Conservation (phyloP, 2,329 filamentous ascomycete genomes). For the Aspergillus cejpii region DNA sequence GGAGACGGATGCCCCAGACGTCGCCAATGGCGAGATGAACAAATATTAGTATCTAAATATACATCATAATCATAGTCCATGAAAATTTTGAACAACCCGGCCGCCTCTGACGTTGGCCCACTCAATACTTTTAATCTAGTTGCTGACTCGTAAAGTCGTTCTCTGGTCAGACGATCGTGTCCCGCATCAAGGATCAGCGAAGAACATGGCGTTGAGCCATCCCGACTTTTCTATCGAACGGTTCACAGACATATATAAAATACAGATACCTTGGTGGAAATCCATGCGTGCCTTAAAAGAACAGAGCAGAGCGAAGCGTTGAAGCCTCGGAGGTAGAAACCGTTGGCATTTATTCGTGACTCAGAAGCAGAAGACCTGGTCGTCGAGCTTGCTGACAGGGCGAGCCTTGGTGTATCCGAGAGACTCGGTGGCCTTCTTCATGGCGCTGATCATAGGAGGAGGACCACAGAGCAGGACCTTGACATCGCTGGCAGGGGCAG, state of each 20-base stretch:
- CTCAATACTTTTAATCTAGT: conserved; percentile 1
- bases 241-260: background rate
- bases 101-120: background rate
- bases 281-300: background rate
- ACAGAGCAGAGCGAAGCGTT: background rate
- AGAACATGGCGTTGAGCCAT: background rate
- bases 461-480: conserved; percentile 94
- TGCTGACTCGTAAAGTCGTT: conserved; percentile 1
- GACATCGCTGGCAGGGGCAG: conserved; percentile 74
- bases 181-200: background rate
- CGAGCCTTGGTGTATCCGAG: conserved; percentile 88
- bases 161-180: background rate
- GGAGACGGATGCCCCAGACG: background rate
- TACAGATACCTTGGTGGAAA: background rate
- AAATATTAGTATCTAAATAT: background rate
- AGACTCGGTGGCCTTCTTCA: conserved; percentile 91
- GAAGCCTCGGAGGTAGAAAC: background rate
- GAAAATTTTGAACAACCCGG: background rate
- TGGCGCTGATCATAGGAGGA: conserved; percentile 89
- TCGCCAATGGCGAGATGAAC: background rate
- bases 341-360: background rate
- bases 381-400: conserved; percentile 93
- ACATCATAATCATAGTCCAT: background rate
- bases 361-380: conserved; percentile 97
- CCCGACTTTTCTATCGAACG: background rate